Conservation (phyloP, 2,329 filamentous ascomycete species). For the Penicillium sp. region DNA sequence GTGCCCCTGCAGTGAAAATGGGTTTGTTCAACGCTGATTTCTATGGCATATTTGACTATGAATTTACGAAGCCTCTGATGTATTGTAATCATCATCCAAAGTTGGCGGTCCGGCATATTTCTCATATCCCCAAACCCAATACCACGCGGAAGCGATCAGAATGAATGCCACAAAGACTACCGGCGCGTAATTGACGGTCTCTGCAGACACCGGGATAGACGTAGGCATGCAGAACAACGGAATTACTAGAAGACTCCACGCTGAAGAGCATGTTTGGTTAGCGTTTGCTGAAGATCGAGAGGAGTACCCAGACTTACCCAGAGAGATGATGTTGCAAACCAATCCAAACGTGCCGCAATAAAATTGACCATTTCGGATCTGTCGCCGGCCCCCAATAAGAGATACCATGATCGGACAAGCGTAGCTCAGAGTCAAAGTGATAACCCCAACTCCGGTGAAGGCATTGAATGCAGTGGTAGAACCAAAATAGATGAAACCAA, state of each 20-base stretch:
- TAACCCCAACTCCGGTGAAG: conserved; percentile 77
- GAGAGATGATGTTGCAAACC: conserved; percentile 62
- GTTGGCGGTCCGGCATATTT: conserved; percentile 42
- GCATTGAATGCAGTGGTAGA: conserved; percentile 72
- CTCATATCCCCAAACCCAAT: conserved; percentile 67
- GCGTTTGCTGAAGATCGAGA: background rate
- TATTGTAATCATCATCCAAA: conserved; percentile 10
- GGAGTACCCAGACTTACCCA: conserved; percentile 51
- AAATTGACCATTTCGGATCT: conserved; percentile 45
- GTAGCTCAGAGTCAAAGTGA: conserved; percentile 71
- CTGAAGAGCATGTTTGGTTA: conserved; percentile 5
- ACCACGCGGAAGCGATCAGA: conserved; percentile 64
- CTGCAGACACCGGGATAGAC: conserved; percentile 59
- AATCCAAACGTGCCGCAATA: conserved; percentile 62
- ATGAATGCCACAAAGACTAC: conserved; percentile 69
- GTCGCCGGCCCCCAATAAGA: conserved; percentile 56
- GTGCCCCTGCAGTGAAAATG: background rate
- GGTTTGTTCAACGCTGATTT: background rate
- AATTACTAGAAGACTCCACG: conserved; percentile 66
- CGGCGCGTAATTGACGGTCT: conserved; percentile 70
- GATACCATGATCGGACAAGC: conserved; percentile 67
- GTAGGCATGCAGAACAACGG: conserved; percentile 64
- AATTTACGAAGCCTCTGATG: background rate
- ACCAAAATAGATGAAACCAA: conserved; percentile 76
- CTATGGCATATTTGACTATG: background rate